phyloP scores from a whole-genome alignment of 768 basidiomycete species.

The Pleurotus eryngii region DNA sequence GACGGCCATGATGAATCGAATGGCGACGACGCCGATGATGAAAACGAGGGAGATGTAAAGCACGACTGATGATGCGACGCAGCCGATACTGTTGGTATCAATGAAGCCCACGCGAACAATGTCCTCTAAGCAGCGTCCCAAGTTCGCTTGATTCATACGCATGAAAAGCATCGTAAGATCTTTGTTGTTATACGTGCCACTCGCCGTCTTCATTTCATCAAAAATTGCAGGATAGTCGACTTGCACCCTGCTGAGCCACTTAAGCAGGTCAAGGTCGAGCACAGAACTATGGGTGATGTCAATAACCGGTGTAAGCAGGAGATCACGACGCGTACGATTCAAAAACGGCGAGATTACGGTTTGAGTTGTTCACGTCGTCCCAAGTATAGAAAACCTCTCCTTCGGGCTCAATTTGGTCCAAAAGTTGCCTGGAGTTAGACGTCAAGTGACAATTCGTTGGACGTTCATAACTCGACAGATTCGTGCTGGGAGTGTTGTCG shows the following conservation, averaged over 20 bases:
- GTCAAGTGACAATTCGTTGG: constrained; percentile 72
- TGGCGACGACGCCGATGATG: constrained; percentile 94
- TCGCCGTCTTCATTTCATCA: constrained; percentile 65
- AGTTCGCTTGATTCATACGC: constrained; percentile 61
- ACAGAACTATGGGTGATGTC: constrained; percentile 52
- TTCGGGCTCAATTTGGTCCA: constrained; percentile 48
- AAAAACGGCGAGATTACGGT: constrained; percentile 87
- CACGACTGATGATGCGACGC: constrained; percentile 92
- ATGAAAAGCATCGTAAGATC: constrained; percentile 87
- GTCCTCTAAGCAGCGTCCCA: constrained; percentile 85
- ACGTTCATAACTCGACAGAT: constrained; percentile 65
- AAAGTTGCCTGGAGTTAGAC: constrained; percentile 44
- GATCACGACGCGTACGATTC: constrained; percentile 66
- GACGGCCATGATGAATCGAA: constrained; percentile 95
- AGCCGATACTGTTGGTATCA: constrained; percentile 92
- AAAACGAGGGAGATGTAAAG: constrained; percentile 94
- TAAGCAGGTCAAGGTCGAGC: constrained; percentile 82
- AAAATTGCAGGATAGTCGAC: constrained; percentile 84
- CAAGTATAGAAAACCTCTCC: constrained; percentile 95
- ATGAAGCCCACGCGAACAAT: constrained; percentile 88
- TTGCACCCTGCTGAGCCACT: constrained; percentile 79
- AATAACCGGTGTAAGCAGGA: constrained; percentile 4
- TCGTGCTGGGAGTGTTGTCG: constrained; percentile 62
- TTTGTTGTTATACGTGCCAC: constrained; percentile 73
- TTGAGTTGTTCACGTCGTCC: constrained; percentile 69